phyloP scores from a whole-genome alignment of 2,329 filamentous ascomycete genomes.

The Cladophialophora exuberans region DNA sequence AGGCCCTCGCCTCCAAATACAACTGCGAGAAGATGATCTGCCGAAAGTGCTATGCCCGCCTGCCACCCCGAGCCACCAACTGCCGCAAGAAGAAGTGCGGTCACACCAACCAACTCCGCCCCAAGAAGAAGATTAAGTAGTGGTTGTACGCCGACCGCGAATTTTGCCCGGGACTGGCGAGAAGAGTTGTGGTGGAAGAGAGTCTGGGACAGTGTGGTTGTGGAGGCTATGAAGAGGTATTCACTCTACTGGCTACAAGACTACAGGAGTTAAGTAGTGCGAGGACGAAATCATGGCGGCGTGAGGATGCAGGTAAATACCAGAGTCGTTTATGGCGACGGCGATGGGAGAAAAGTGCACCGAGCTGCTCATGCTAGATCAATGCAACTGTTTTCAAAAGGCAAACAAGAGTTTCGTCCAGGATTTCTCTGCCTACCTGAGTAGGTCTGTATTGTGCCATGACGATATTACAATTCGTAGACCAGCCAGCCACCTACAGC shows the following conservation, averaged over 20 bases:
- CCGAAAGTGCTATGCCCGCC: constrained; percentile 99
- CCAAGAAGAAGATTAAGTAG: constrained; percentile 99
- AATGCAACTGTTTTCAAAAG: constrained; percentile 13
- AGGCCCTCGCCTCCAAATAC: constrained; percentile 98
- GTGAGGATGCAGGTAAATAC: no score
- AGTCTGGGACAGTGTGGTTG: background rate
- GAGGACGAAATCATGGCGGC: no score
- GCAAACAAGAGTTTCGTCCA: background rate
- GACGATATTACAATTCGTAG: no score
- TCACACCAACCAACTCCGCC: constrained; percentile 99
- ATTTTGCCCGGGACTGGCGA: constrained; percentile 35
- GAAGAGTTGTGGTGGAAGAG: constrained; percentile 25
- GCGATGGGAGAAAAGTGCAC: background rate
- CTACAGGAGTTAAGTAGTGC: no score
- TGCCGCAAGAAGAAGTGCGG: constrained; percentile 99
- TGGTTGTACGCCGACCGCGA: constrained; percentile 51
- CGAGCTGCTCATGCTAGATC: constrained; percentile 13
- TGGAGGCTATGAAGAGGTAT: background rate
- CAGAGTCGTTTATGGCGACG: no score
- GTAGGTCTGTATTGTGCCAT: background rate
- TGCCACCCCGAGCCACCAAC: constrained; percentile 98
- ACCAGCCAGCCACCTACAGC: no score
- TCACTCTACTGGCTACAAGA: no score
- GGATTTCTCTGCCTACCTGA: background rate
- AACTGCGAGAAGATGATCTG: constrained; percentile 99